Evolutionary conservation across 73 alveolate species (phyloP).

Genomic region (Chromera velia): DNA sequence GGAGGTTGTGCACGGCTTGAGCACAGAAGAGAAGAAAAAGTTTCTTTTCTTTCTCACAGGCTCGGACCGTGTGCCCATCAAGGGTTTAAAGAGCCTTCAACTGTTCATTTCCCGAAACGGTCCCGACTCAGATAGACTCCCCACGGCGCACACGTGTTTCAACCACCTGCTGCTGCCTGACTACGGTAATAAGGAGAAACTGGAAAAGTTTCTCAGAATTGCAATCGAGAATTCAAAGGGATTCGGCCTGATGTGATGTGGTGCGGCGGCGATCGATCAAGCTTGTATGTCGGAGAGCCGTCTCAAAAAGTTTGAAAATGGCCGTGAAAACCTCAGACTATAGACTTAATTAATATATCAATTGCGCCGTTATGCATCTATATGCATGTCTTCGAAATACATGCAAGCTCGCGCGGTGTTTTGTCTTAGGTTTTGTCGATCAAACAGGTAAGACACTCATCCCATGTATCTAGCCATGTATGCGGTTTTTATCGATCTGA

Average conservation of each 20-base stretch:
- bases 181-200: constrained; percentile 69
- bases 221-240: constrained; percentile 94
- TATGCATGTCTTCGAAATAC: no score
- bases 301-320: no score
- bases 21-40: constrained; percentile 62
- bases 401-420: no score
- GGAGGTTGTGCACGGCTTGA: constrained; percentile 59
- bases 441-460: no score
- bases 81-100: constrained; percentile 63
- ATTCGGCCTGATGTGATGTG: constrained; percentile 63
- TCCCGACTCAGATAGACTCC: constrained; percentile 67
- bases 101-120: constrained; percentile 57
- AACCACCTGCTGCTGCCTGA: constrained; percentile 86
- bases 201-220: constrained; percentile 55
- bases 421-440: no score
- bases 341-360: no score
- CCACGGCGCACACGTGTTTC: constrained; percentile 95
- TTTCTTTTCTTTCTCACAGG: constrained; percentile 60
- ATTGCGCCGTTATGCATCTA: no score
- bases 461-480: no score
- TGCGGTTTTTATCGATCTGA: no score
- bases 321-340: no score
- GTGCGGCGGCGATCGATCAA: not conserved
- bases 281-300: not conserved
- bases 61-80: constrained; percentile 78